Base-by-base conservation (phyloP, 805 yeast species). In the Kluyveromyces starmeri region DNA sequence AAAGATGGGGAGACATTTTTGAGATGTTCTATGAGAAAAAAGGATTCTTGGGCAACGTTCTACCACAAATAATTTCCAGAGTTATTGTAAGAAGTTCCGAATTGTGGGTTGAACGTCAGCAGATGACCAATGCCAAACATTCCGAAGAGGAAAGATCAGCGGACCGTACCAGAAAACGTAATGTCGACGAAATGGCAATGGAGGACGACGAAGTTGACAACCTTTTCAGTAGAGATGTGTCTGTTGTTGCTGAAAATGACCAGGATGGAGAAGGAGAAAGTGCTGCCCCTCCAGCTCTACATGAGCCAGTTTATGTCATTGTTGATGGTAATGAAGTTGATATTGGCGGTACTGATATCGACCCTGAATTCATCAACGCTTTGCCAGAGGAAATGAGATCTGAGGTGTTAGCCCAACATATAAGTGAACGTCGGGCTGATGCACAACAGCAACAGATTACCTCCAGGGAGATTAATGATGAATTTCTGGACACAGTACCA, bases 341-440 rank as follows among this genome's bases (percentile, higher is more conserved):
- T 51, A 82, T 88, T 23, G 72, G 88, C 26, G 94, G 92, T 0
- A 78, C 95, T 3, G 96, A 83, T 36, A 84, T 88, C 39, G 96
- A 88, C 58, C 94, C 95, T 0, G 89, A 83, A 45, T 88, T 85
- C 53, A 65, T 88, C 40, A 81, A 79, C 47, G 96, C 95, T 0
- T 66, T 88, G 23, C 96, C 96, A 0, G 95, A 84, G 28, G 92
- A 83, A 35, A 82, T 88, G 83, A 66, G 96, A 32, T 94, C 85
- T 42, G 96, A 88, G 50, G 96, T 86, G 0, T 77, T 83, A 50
- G 74, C 88, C 0, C 89, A 85, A 42, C 95, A 86, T 49, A 64
- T 85, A 5, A 64, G 86, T 27, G 92, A 83, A 45, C 65, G 88
- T 39, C 66, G 92, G 40, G 79, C 66, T 28, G 73, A 64, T 61